Evolutionary conservation across 306 rosid species (phyloP).

Genomic region (Cucumis melo): DNA sequence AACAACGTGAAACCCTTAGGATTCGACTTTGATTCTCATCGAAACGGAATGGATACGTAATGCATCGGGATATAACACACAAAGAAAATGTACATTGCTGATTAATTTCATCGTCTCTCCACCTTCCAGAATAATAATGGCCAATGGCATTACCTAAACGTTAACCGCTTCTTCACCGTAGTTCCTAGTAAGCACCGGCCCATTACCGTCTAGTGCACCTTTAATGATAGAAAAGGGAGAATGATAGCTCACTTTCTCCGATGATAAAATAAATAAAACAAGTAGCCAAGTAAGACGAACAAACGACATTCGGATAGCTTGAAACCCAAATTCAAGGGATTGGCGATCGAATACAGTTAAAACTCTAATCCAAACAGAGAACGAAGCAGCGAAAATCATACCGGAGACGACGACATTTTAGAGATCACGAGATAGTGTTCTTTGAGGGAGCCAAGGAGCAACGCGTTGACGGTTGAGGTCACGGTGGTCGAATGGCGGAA

Average conservation of each 20-base stretch:
- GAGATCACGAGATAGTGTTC: slow-evolving; percentile 74
- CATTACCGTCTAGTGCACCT: slow-evolving; percentile 56
- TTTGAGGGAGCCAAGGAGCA: slow-evolving; percentile 72
- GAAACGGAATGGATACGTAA: slow-evolving; percentile 82
- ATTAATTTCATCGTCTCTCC: slow-evolving; percentile 27
- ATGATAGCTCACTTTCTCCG: slow-evolving; percentile 67
- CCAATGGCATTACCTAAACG: slow-evolving; percentile 53
- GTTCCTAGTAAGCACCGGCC: slow-evolving; percentile 55
- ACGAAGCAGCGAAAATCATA: slow-evolving; percentile 2
- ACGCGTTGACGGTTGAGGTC: slow-evolving; percentile 59
- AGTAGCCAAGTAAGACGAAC: not conserved
- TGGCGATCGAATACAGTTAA: not conserved
- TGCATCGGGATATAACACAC: slow-evolving; percentile 78
- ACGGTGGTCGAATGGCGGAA: slow-evolving; percentile 23
- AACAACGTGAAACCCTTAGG: slow-evolving; percentile 18
- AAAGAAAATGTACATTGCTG: slow-evolving; percentile 57
- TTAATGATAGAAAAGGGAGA: slow-evolving; percentile 51
- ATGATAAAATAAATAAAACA: not conserved
- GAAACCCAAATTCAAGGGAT: slow-evolving; percentile 14
- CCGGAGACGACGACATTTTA: slow-evolving; percentile 72
- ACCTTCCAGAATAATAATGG: slow-evolving; percentile 18
- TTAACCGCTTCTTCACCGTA: slow-evolving; percentile 51
- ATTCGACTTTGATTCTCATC: slow-evolving; percentile 37
- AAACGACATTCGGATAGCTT: not conserved
- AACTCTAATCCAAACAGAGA: not conserved